Conservation (phyloP, 2,329 filamentous ascomycete species). For the Venturia aucupariae region DNA sequence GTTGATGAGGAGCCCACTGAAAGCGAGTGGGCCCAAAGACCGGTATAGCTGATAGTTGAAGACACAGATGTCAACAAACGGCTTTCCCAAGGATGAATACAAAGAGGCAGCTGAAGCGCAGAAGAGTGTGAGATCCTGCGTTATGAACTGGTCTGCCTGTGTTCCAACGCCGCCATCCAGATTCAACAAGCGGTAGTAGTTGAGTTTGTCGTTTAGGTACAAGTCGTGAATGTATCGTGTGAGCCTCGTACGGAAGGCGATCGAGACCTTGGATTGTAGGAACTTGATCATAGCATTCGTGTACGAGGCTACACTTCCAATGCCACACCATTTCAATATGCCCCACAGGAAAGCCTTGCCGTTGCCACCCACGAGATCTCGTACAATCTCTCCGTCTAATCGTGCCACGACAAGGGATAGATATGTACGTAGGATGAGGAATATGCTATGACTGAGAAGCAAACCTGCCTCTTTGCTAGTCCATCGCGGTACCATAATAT, state of each 20-base stretch:
- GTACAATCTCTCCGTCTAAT: slow-evolving; percentile 89
- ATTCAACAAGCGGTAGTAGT: slow-evolving; percentile 93
- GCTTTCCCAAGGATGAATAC: slow-evolving; percentile 96
- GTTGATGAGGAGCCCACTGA: slow-evolving; percentile 79
- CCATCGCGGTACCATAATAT: slow-evolving; percentile 96
- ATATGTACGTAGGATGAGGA: slow-evolving; percentile 86
- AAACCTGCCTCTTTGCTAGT: slow-evolving; percentile 91
- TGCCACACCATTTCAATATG: slow-evolving; percentile 87
- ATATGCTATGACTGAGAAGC: slow-evolving; percentile 77
- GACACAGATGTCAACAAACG: slow-evolving; percentile 90
- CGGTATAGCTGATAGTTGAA: slow-evolving; percentile 97
- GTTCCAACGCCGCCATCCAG: slow-evolving; percentile 87
- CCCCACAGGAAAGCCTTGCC: slow-evolving; percentile 82
- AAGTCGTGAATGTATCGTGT: slow-evolving; percentile 89
- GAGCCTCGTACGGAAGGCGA: slow-evolving; percentile 89
- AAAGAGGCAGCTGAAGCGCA: slow-evolving; percentile 85
- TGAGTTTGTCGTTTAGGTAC: slow-evolving; percentile 58
- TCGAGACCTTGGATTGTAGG: slow-evolving; percentile 94
- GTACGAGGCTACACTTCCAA: slow-evolving; percentile 88
- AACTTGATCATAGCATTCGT: slow-evolving; percentile 99
- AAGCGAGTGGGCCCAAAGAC: slow-evolving; percentile 77
- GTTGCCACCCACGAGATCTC: slow-evolving; percentile 91
- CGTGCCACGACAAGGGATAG: slow-evolving; percentile 87
- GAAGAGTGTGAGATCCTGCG: slow-evolving; percentile 91
- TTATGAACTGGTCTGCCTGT: slow-evolving; percentile 93